phyloP scores from a whole-genome alignment of 106 monocot genomes.

The Dendrobium huoshanense region DNA sequence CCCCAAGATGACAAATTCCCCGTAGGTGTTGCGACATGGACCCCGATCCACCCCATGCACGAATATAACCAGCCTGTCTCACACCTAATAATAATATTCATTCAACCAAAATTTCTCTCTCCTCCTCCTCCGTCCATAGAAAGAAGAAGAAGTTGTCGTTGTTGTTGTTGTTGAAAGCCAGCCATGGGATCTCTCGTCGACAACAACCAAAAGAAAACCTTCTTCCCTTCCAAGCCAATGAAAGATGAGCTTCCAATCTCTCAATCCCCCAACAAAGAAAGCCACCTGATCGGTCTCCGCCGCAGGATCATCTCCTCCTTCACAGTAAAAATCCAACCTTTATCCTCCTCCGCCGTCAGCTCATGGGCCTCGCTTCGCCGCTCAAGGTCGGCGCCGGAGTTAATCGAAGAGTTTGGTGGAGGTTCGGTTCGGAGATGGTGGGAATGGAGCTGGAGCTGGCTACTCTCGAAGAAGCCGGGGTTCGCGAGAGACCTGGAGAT shows the following conservation, averaged over 20 bases:
- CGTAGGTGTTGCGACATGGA: background rate
- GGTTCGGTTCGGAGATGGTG: conserved; percentile 66
- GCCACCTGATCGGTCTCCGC: conserved; percentile 38
- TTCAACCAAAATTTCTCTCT: background rate
- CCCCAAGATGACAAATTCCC: background rate
- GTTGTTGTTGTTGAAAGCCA: background rate
- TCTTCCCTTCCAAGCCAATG: conserved; percentile 54
- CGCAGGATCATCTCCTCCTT: conserved; percentile 60
- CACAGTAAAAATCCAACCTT: conserved; percentile 53
- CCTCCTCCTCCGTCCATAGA: background rate
- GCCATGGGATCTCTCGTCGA: conserved; percentile 42
- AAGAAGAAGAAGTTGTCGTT: background rate
- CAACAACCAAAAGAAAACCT: conserved; percentile 46
- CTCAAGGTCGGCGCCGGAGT: conserved; percentile 68
- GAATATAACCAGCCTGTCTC: background rate
- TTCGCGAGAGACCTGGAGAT: conserved; percentile 73
- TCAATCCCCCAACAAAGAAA: conserved; percentile 11
- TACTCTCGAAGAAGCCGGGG: conserved; percentile 58
- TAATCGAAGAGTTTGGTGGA: conserved; percentile 38
- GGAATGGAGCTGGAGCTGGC: conserved; percentile 58
- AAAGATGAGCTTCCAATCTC: conserved; percentile 60
- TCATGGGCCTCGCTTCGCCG: conserved; percentile 41
- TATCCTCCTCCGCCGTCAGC: conserved; percentile 40
- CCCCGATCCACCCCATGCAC: background rate
- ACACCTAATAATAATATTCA: background rate